Evolutionary conservation across 257 asterid genomes (phyloP).

Genomic region (Pogostemon cablin): DNA sequence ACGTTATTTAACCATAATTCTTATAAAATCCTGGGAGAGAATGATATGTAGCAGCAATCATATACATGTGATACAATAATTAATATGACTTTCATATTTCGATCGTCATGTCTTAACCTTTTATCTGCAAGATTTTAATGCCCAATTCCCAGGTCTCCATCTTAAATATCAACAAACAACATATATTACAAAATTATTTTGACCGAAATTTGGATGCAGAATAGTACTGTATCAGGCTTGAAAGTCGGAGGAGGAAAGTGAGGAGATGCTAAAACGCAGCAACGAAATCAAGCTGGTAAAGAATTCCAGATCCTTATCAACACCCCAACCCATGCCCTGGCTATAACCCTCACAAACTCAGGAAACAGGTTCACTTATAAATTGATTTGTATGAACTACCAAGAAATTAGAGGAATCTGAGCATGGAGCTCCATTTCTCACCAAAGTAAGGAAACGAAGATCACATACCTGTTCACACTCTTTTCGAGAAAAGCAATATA

Average conservation of each 20-base stretch:
- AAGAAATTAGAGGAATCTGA: slow-evolving; percentile 18
- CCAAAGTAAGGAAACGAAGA: slow-evolving; percentile 17
- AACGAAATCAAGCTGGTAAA: slow-evolving; percentile 23
- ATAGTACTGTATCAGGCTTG: slow-evolving; percentile 1
- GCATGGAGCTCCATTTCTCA: slow-evolving; percentile 13
- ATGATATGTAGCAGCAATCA: slow-evolving; percentile 22
- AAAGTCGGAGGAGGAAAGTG: slow-evolving; percentile 8
- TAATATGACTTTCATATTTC: slow-evolving; percentile 12
- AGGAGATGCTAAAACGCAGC: slow-evolving; percentile 6
- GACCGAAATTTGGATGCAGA: slow-evolving; percentile 13
- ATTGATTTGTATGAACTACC: neutral
- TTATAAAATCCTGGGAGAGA: slow-evolving; percentile 2
- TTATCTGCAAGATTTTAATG: neutral
- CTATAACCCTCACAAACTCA: slow-evolving; percentile 22
- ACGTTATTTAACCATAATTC: slow-evolving; percentile 13
- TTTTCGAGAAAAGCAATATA: slow-evolving; percentile 95
- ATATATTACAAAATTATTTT: slow-evolving; percentile 3
- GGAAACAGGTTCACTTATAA: slow-evolving; percentile 14
- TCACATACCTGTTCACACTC: slow-evolving; percentile 89
- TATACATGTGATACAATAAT: neutral
- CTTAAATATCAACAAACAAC: slow-evolving; percentile 12
- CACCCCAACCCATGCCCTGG: slow-evolving; percentile 6
- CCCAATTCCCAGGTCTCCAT: slow-evolving; percentile 9
- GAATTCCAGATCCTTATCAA: slow-evolving; percentile 23
- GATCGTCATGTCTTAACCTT: slow-evolving; percentile 4